A percentile compares a stretch with the other conserved stretches of the same genome.
Conservation (phyloP, 2,329 filamentous ascomycete species). For the Pestalotiopsis sp. region DNA sequence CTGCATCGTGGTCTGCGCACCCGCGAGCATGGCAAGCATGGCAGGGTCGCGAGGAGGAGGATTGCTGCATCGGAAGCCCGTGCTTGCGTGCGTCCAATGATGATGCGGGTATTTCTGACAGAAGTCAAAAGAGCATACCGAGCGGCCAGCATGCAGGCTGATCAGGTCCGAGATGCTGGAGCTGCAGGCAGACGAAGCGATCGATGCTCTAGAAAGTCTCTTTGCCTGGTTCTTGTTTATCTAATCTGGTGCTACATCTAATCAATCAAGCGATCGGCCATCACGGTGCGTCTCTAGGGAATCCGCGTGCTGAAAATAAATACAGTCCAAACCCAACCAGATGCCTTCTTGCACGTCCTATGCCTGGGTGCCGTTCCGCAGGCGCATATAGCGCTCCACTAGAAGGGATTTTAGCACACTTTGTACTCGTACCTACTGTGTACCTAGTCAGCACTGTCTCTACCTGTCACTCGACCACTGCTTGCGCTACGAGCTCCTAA, state of each 20-base stretch:
- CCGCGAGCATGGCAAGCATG: neutral
- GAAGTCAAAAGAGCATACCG: neutral
- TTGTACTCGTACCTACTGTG: neutral
- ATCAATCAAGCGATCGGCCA: constrained; percentile 6
- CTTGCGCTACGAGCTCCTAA: neutral
- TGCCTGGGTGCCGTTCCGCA: neutral
- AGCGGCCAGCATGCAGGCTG: neutral
- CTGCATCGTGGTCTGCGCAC: neutral
- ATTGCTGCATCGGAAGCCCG: neutral
- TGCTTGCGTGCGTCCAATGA: neutral
- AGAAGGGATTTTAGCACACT: neutral
- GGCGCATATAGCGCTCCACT: neutral
- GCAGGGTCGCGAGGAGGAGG: neutral
- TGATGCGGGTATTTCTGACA: neutral
- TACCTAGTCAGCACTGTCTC: neutral
- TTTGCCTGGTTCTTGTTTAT: neutral
- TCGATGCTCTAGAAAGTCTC: neutral
- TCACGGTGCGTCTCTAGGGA: constrained; percentile 3
- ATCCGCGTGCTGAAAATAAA: constrained; percentile 8
- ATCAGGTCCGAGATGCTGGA: constrained; percentile 1
- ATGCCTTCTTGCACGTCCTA: neutral
- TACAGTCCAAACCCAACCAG: neutral
- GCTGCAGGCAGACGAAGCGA: neutral
- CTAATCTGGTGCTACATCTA: constrained; percentile 5
- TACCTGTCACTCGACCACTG: neutral